Conservation (phyloP, 441 rosid genomes). For the Capsella rubella region DNA sequence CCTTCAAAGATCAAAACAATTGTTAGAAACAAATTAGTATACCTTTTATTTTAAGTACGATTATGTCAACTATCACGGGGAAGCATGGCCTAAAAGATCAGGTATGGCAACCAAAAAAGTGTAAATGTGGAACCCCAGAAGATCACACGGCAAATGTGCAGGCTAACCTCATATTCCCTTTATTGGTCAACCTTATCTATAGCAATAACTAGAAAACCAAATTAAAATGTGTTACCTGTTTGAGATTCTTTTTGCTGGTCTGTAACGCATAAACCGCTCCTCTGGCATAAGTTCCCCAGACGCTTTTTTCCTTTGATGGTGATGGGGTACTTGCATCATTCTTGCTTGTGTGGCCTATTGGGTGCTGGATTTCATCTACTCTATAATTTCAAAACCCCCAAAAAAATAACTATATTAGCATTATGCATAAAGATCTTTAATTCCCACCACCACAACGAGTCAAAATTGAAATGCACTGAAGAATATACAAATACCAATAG, state of each 20-base stretch:
- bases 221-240: slow-evolving; percentile 59
- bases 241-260: slow-evolving; percentile 61
- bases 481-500: background rate
- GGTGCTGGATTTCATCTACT: slow-evolving; percentile 71
- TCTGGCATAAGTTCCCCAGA: slow-evolving; percentile 93
- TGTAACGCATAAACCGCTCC: slow-evolving; percentile 88
- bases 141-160: slow-evolving; percentile 7
- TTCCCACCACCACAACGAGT: background rate
- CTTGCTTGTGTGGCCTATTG: slow-evolving; percentile 48
- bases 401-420: slow-evolving; percentile 25
- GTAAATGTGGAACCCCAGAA: slow-evolving; percentile 27
- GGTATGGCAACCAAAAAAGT: slow-evolving; percentile 16
- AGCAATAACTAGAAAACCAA: slow-evolving; percentile 23
- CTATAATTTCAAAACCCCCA: slow-evolving; percentile 45
- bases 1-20: slow-evolving; percentile 59
- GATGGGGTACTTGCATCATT: slow-evolving; percentile 48
- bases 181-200: slow-evolving; percentile 19
- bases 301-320: slow-evolving; percentile 50
- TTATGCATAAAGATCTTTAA: slow-evolving; percentile 17
- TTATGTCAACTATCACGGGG: slow-evolving; percentile 11
- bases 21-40: slow-evolving; percentile 32
- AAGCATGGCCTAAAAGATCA: slow-evolving; percentile 27
- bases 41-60: slow-evolving; percentile 1
- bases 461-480: slow-evolving; percentile 4
- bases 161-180: slow-evolving; percentile 21